Percentiles rank a stretch among this genome's conserved stretches.
These are phyloP conservation scores for Leccinum fuscescens DNA, from an alignment of 1,284 basidiomycete genomes.

Conservation along the genomic window DNA sequence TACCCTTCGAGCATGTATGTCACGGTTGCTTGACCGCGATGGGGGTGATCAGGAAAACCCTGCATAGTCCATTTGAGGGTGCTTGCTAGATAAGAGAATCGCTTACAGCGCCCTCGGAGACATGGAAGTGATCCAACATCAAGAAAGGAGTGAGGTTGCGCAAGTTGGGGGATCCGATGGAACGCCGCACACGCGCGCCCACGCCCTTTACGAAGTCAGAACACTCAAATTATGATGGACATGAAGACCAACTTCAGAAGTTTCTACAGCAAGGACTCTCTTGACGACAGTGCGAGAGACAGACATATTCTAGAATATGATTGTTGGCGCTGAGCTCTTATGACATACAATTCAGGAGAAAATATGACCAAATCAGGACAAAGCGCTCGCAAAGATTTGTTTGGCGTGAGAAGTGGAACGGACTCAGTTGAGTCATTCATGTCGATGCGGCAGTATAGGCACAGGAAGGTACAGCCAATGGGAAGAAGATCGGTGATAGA, in stretches of 20 bases:
- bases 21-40: too few relatives aligned
- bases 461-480: too few relatives aligned
- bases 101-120: too few relatives aligned
- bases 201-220: slow-evolving; percentile 56
- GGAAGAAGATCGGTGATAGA: background rate
- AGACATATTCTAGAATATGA: slow-evolving; percentile 24
- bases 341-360: too few relatives aligned
- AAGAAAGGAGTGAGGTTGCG: too few relatives aligned
- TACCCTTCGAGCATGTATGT: too few relatives aligned
- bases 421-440: background rate
- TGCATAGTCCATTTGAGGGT: slow-evolving; percentile 19
- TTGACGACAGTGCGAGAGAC: slow-evolving; percentile 72
- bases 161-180: slow-evolving; percentile 66
- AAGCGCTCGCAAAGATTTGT: too few relatives aligned
- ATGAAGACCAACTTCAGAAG: slow-evolving; percentile 60
- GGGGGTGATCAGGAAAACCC: slow-evolving; percentile 77
- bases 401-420: background rate
- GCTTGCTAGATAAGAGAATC: background rate
- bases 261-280: slow-evolving; percentile 77
- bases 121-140: too few relatives aligned
- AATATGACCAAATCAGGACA: too few relatives aligned
- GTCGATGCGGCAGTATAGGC: too few relatives aligned
- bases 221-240: background rate
- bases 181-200: slow-evolving; percentile 85
- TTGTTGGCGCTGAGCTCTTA: too few relatives aligned